These are phyloP conservation scores for Penicillium janthinellum DNA, from an alignment of 2,329 filamentous ascomycete species.

Conservation along the genomic window DNA sequence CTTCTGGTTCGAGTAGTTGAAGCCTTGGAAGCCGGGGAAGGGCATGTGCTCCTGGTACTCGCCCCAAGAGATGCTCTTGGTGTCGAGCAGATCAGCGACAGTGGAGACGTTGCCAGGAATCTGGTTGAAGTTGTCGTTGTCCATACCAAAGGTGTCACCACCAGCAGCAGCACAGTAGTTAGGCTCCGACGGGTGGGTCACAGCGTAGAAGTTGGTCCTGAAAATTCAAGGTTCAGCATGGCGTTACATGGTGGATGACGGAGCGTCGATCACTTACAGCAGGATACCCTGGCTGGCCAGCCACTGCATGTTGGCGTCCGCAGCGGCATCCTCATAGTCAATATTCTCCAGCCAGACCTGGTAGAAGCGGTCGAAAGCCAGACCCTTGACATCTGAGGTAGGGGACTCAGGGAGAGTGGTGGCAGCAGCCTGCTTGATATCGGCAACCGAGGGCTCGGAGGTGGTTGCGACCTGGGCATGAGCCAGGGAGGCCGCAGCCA, in stretches of 20 bases:
- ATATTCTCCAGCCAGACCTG: constrained; percentile 80
- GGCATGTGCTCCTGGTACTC: constrained; percentile 79
- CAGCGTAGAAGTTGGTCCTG: constrained; percentile 56
- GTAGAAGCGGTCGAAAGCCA: constrained; percentile 71
- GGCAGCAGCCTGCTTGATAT: constrained; percentile 44
- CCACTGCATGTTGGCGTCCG: constrained; percentile 51
- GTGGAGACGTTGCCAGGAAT: constrained; percentile 65
- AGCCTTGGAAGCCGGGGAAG: constrained; percentile 71
- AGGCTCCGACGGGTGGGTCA: constrained; percentile 73
- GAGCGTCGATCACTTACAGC: constrained; percentile 40
- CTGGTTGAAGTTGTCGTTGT: constrained; percentile 65
- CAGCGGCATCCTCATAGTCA: constrained; percentile 64
- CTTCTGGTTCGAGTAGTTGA: constrained; percentile 63
- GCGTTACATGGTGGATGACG: not conserved
- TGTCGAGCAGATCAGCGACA: constrained; percentile 68
- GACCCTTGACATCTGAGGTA: constrained; percentile 66
- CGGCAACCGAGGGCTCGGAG: constrained; percentile 28
- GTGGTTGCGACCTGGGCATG: constrained; percentile 30
- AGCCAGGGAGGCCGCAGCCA: constrained; percentile 27
- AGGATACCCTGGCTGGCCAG: constrained; percentile 56
- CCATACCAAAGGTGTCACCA: constrained; percentile 74
- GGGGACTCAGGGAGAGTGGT: constrained; percentile 64
- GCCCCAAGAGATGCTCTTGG: constrained; percentile 66
- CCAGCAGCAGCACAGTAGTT: constrained; percentile 72
- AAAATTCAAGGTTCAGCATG: not conserved